Percentiles rank a stretch among this genome's conserved stretches.
phyloP scores from a whole-genome alignment of 1,284 basidiomycete genomes.

The Ganoderma multipileum region DNA sequence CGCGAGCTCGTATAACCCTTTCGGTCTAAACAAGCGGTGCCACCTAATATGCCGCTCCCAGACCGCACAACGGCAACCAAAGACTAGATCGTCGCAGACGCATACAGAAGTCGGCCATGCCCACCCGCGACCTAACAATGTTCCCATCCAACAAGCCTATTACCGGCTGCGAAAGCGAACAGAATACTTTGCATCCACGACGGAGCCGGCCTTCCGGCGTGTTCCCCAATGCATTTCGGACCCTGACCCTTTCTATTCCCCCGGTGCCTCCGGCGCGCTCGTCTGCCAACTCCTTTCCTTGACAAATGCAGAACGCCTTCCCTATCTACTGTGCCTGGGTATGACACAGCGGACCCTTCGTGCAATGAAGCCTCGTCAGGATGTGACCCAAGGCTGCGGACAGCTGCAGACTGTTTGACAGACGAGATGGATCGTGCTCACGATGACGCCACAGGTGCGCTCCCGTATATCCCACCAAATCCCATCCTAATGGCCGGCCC shows the following conservation, averaged over 20 bases:
- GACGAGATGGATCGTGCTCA: neutral
- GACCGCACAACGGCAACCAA: neutral
- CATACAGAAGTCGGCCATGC: neutral
- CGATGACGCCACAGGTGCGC: neutral
- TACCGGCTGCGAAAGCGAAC: neutral
- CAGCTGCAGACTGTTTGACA: neutral
- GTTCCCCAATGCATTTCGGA: neutral
- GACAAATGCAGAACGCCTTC: conserved; percentile 2
- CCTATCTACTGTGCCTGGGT: neutral
- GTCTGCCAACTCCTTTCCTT: neutral
- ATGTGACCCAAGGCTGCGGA: neutral
- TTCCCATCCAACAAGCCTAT: neutral
- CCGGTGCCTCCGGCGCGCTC: conserved; percentile 4
- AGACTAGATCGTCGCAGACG: neutral
- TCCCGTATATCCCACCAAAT: neutral
- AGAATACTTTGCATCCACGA: neutral
- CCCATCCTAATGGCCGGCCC: neutral
- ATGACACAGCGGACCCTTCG: neutral
- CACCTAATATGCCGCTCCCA: neutral
- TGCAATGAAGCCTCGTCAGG: neutral
- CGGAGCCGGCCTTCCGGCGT: neutral
- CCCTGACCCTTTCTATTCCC: neutral
- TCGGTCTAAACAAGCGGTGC: neutral
- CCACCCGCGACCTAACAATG: neutral
- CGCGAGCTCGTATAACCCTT: neutral